Base-by-base conservation (phyloP, 2,329 filamentous ascomycete genomes). In the Ascochyta pisi region DNA sequence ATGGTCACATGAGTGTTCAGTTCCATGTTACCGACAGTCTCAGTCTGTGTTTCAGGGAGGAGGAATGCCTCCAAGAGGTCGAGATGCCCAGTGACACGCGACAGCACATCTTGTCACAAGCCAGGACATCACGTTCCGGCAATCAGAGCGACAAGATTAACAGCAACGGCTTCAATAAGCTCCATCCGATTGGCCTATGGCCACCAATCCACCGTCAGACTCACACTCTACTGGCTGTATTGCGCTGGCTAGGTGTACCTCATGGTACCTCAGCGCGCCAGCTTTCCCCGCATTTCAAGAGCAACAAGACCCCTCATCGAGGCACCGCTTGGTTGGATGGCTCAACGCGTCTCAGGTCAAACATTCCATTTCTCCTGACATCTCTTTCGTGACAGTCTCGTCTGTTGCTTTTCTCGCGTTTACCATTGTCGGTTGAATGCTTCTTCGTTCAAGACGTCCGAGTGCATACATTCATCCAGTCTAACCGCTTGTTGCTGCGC, bases 211-310 rank as follows among this genome's bases (percentile, higher is more conserved):
- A 40, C 29, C 16, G 48, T 55, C 38, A 38, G 38, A 49, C 54
- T 42, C 44, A 44, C 47, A 39, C 38, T 51, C 43, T 33, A 43
- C 58, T 62, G 63, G 61, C 62, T 34, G 46, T 31, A 42, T 45
- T 39, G 44, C 53, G 40, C 48, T 42, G 31, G 42, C 12, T 31
- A 12, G 9, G 29, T 31, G 24, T 31, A 35, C 15, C 48, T 35
- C 34, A 45, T 45, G 52, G 34, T 55, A 50, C 46, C 46, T 47
- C 29, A 43, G 26, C 41, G 45, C 45, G 60, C 57, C 58, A 66
- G 59, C 57, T 59, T 55, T 63, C 57, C 52, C 66, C 65, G 65
- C 65, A 65, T 64, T 65, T 62, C 62, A 65, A 60, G 31, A 50
- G 58, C 56, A 58, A 43, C 55, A 43, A 45, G 55, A 62, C 65